Conservation (phyloP, 805 yeast genomes). For the Blastobotrys chiropterorum region DNA sequence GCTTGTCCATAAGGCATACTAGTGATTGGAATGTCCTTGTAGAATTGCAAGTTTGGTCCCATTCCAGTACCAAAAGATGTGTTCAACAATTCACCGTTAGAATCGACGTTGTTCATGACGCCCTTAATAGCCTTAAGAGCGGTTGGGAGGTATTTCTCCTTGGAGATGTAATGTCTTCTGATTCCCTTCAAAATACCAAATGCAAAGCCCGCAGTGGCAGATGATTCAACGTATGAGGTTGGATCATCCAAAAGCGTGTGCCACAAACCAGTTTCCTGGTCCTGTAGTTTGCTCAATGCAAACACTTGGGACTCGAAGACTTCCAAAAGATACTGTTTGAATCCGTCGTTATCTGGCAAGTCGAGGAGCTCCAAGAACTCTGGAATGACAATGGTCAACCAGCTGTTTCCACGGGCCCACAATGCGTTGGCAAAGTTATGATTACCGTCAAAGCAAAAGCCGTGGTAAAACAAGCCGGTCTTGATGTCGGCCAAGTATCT, state of each 20-base stretch:
- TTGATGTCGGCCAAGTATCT: constrained; percentile 30
- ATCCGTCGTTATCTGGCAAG: constrained; percentile 27
- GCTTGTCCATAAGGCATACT: constrained; percentile 36
- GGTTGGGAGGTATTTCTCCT: constrained; percentile 22
- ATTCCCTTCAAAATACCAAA: constrained; percentile 33
- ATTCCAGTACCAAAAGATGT: constrained; percentile 36
- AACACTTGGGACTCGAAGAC: constrained; percentile 31
- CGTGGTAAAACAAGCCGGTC: constrained; percentile 34
- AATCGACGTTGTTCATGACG: constrained; percentile 27
- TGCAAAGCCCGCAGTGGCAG: constrained; percentile 36
- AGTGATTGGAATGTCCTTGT: constrained; percentile 33
- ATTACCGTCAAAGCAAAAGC: constrained; percentile 21
- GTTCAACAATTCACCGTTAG: constrained; percentile 31
- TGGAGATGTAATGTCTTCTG: constrained; percentile 25
- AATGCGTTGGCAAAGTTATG: constrained; percentile 22
- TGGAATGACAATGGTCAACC: constrained; percentile 36
- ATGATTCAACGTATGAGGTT: constrained; percentile 29
- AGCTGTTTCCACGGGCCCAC: constrained; percentile 36
- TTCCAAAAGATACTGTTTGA: constrained; percentile 28
- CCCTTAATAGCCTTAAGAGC: constrained; percentile 33
- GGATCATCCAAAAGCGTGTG: constrained; percentile 33
- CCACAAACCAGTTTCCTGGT: constrained; percentile 29
- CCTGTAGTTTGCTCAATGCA: constrained; percentile 27
- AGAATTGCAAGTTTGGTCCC: constrained; percentile 32
- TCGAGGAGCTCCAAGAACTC: constrained; percentile 32